phyloP scores from a whole-genome alignment of 495 filamentous ascomycete genomes.

The Friedmanniomyces simplex region DNA sequence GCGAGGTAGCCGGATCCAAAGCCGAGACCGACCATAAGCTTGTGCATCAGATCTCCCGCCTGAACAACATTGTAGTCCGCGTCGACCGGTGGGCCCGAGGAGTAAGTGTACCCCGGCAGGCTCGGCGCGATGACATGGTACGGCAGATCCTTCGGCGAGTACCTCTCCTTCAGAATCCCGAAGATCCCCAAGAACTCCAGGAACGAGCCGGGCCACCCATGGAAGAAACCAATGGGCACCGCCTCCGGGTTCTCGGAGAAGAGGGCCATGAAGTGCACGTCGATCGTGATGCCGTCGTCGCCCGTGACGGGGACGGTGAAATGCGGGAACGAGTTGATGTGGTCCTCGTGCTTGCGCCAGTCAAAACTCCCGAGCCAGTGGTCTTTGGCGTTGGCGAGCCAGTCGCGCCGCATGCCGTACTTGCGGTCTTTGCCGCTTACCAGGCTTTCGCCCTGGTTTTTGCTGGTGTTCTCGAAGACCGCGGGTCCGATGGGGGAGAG shows the following conservation, averaged over 20 bases:
- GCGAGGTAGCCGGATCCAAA: conserved; percentile 52
- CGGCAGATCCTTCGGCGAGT: conserved; percentile 45
- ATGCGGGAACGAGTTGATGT: conserved; percentile 56
- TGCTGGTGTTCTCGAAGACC: conserved; percentile 13
- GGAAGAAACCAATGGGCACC: conserved; percentile 49
- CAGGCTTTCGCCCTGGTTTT: conserved; percentile 2
- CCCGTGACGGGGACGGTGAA: conserved; percentile 43
- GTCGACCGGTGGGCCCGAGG: conserved; percentile 41
- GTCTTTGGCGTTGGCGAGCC: conserved; percentile 45
- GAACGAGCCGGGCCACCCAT: conserved; percentile 56
- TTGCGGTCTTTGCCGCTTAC: conserved; percentile 24
- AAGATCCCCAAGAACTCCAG: conserved; percentile 45
- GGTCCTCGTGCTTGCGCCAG: conserved; percentile 30
- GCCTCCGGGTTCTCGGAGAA: conserved; percentile 52
- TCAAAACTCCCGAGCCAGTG: conserved; percentile 40
- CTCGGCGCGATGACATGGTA: conserved; percentile 60
- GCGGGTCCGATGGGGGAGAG: conserved; percentile 16
- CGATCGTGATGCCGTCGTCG: conserved; percentile 25
- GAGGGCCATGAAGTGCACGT: conserved; percentile 54
- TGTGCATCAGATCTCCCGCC: conserved; percentile 40
- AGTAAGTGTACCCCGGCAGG: conserved; percentile 53
- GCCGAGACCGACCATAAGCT: conserved; percentile 50
- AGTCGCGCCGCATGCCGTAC: conserved; percentile 48
- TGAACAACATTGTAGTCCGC: conserved; percentile 37
- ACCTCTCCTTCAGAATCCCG: conserved; percentile 38